Evolutionary conservation across 805 yeast species (phyloP).

Genomic region (Wickerhamiella cacticola): DNA sequence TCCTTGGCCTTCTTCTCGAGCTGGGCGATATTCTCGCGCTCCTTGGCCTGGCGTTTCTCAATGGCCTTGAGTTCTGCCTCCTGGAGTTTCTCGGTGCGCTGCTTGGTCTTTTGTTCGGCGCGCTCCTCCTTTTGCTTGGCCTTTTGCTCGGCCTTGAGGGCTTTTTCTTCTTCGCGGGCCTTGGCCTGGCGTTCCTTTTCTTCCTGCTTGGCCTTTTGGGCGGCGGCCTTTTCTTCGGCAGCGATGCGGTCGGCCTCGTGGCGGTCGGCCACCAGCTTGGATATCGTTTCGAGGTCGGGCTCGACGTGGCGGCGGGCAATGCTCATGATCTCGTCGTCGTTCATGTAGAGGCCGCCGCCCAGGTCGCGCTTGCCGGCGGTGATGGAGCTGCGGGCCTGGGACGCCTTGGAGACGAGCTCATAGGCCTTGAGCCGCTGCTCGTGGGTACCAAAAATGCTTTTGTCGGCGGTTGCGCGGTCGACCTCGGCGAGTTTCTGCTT

Average conservation of each 20-base stretch:
- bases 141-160: constrained; percentile 31
- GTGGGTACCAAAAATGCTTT: constrained; percentile 35
- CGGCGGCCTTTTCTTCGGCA: constrained; percentile 30
- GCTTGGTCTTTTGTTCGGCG: constrained; percentile 18
- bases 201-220: constrained; percentile 31
- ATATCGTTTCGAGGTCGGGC: constrained; percentile 71
- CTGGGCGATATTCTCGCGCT: constrained; percentile 1
- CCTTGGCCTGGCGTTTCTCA: constrained; percentile 12
- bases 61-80: constrained; percentile 19
- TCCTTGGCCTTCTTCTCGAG: constrained; percentile 13
- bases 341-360: constrained; percentile 80
- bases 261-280: constrained; percentile 56
- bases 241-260: constrained; percentile 43
- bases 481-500: constrained; percentile 30
- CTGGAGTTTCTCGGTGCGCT: constrained; percentile 12
- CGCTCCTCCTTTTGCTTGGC: constrained; percentile 28
- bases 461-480: constrained; percentile 33
- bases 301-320: constrained; percentile 70
- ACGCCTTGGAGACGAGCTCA: constrained; percentile 59
- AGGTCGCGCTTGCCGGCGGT: constrained; percentile 49
- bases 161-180: constrained; percentile 16
- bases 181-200: constrained; percentile 27
- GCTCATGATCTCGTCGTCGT: constrained; percentile 60
- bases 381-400: constrained; percentile 41
- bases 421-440: constrained; percentile 62